phyloP scores from a whole-genome alignment of 176 grass and related monocot species.

The Stipa capillata region DNA sequence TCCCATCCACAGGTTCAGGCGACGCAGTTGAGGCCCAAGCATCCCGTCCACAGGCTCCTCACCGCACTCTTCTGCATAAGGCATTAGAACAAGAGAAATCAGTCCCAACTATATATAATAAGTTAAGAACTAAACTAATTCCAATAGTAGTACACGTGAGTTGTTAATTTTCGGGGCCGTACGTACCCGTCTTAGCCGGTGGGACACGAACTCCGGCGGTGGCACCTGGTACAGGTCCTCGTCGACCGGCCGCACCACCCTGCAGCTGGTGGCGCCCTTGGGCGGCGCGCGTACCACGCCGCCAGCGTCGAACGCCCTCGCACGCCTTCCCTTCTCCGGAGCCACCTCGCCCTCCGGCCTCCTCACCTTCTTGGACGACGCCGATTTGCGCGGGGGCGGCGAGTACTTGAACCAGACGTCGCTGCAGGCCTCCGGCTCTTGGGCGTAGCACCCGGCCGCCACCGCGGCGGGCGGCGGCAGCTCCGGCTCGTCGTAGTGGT shows the following conservation, averaged over 20 bases:
- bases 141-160: background rate
- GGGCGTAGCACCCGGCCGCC: background rate
- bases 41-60: constrained; percentile 19
- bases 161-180: too few species aligned
- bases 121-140: background rate
- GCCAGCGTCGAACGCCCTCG: background rate
- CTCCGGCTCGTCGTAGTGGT: background rate
- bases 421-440: constrained; percentile 22
- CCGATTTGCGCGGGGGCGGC: background rate
- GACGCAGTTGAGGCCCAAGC: constrained; percentile 28
- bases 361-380: constrained; percentile 8
- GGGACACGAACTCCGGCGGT: background rate
- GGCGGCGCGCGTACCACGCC: background rate
- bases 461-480: background rate
- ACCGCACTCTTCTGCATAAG: background rate
- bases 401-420: constrained; percentile 29
- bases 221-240: constrained; percentile 38
- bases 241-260: constrained; percentile 23
- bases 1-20: background rate
- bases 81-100: background rate
- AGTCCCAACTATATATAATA: background rate
- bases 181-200: background rate
- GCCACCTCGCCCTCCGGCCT: background rate
- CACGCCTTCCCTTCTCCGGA: background rate
- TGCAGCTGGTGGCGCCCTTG: background rate